Evolutionary conservation across 2,329 filamentous ascomycete genomes (phyloP), one percentile per base, ranked within the genome.

Genomic region (Cytospora schulzeri): DNA sequence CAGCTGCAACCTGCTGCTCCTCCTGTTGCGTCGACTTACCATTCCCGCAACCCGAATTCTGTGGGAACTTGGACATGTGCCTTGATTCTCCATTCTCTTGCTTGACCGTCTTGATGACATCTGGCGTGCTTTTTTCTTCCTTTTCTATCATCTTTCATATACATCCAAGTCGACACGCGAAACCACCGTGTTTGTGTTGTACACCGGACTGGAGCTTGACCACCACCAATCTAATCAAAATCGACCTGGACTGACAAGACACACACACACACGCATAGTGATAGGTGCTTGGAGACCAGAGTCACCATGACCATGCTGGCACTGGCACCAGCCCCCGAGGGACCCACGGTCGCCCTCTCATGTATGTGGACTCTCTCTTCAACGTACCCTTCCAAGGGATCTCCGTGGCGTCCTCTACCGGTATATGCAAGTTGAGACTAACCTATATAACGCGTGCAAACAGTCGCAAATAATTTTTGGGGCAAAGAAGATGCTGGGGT

Each of bases 401-500:
- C 38, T 24, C 33, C 2, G 52, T 50, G 38, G 15, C 14, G 15
- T 57, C 58, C 35, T 45, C 22, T 29, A 28, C 6, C 28, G n/a
- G n/a, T 22, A n/a, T n/a, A n/a, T 38, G 17, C 17, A n/a, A 22
- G n/a, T 22, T n/a, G 22, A 35, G 53, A 64, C 62, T 67, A 53
- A 65, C 45, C 41, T 64, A 51, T 26, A 24, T 11, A 51, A n/a
- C 29, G 22, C 50, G 28, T 54, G n/a, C 57, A 52, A 60, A 11
- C 69, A 93, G 93, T 99, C 81, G 94, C 95, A 73, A 99, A 99
- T 81, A 99, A 99, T 77, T 99, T 99, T 78, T 99, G 95, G 95
- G 95, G 95, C 69, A 98, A 96, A 83, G 94, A 98, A 76, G 95
- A 99, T 83, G 95, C 94, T 59, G 96, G 95, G 75, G 93, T 99